A percentile compares a stretch with the other conserved stretches of the same genome.
phyloP scores from a whole-genome alignment of 352 stramenopile species.

The Phytophthora sp. region DNA sequence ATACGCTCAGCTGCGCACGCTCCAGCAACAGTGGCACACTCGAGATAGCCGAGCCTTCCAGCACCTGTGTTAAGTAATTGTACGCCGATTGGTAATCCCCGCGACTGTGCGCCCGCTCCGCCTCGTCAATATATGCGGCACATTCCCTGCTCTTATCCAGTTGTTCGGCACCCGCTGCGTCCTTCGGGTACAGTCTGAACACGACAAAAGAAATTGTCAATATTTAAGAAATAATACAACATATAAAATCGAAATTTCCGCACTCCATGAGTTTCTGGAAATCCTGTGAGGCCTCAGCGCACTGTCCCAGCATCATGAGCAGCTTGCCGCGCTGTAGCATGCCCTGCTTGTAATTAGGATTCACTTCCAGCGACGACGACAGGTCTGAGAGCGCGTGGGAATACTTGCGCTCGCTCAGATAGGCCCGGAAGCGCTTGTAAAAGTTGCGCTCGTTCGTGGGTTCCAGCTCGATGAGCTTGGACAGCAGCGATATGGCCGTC shows the following conservation, averaged over 20 bases:
- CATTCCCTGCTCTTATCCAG: constrained; percentile 72
- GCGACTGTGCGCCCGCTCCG: constrained; percentile 65
- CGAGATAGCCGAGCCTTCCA: constrained; percentile 75
- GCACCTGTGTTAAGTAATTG: constrained; percentile 67
- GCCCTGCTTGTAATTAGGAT: constrained; percentile 83
- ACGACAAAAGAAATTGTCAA: constrained; percentile 1
- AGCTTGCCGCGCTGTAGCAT: constrained; percentile 78
- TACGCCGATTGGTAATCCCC: constrained; percentile 73
- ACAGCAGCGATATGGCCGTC: constrained; percentile 72
- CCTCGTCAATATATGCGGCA: constrained; percentile 66
- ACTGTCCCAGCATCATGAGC: constrained; percentile 82
- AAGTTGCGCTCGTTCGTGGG: constrained; percentile 83
- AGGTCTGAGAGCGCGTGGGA: constrained; percentile 71
- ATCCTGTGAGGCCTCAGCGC: constrained; percentile 58
- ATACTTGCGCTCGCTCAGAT: constrained; percentile 86
- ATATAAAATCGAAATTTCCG: constrained; percentile 21
- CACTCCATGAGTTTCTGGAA: constrained; percentile 65
- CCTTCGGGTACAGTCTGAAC: constrained; percentile 63
- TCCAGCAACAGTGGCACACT: constrained; percentile 73
- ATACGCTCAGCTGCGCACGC: constrained; percentile 75
- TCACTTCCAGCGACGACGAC: constrained; percentile 71
- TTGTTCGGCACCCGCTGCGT: constrained; percentile 52
- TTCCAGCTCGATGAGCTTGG: constrained; percentile 83
- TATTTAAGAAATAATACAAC: not conserved
- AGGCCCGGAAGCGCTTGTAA: constrained; percentile 86